A percentile compares a stretch with the other conserved stretches of the same genome.
Conservation (phyloP, 2,329 filamentous ascomycete species). For the Lasiodiplodia gonubiensis region DNA sequence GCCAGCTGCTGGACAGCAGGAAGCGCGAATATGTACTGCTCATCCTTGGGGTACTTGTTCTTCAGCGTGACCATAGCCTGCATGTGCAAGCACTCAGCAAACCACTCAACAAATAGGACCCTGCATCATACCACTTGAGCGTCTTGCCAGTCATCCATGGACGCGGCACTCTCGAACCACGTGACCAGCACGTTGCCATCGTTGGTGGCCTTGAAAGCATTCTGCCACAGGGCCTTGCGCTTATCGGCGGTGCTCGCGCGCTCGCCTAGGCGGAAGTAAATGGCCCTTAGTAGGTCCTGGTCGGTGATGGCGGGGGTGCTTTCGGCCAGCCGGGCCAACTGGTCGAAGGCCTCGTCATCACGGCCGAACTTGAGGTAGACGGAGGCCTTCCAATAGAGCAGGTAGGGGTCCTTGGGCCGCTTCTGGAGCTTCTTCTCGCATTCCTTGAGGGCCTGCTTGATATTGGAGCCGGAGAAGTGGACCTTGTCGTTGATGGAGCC, state of each 20-base stretch:
- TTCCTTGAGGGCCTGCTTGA: conserved; percentile 37
- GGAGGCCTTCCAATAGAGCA: conserved; percentile 31
- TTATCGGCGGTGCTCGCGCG: conserved; percentile 1
- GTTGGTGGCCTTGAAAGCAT: conserved; percentile 27
- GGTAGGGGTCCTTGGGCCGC: conserved; percentile 43
- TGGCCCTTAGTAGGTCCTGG: conserved; percentile 16
- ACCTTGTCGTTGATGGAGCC: conserved; percentile 26
- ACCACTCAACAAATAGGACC: background rate
- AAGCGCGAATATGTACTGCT: conserved; percentile 27
- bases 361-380: conserved; percentile 28
- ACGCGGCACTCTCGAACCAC: conserved; percentile 27
- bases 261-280: conserved; percentile 21
- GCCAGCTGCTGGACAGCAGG: conserved; percentile 26
- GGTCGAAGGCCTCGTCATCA: conserved; percentile 27
- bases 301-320: conserved; percentile 22
- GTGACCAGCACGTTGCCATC: conserved; percentile 20
- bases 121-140: conserved; percentile 24
- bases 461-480: conserved; percentile 23
- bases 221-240: conserved; percentile 26
- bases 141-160: conserved; percentile 24
- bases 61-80: conserved; percentile 27
- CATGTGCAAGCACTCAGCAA: background rate
- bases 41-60: conserved; percentile 27
- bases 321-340: conserved; percentile 21
- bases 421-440: conserved; percentile 45